phyloP scores from a whole-genome alignment of 345 rosid species.

The Sisymbrium irio region DNA sequence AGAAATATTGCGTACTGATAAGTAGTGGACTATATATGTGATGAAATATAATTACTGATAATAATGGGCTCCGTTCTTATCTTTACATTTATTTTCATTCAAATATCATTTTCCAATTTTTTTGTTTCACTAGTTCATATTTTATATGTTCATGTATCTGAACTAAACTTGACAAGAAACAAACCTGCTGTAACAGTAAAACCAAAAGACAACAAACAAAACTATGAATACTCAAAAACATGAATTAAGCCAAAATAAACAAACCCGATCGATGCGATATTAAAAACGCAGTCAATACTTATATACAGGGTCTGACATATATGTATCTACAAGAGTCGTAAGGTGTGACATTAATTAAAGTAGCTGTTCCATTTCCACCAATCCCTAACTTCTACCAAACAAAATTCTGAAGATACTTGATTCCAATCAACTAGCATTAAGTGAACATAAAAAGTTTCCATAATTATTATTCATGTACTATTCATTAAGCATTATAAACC shows the following conservation, averaged over 20 bases:
- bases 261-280: background rate
- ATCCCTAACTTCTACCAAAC: background rate
- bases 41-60: background rate
- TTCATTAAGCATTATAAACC: too few species aligned
- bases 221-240: background rate
- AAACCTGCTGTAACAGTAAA: background rate
- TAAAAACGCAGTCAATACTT: background rate
- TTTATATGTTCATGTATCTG: background rate
- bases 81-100: background rate
- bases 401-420: too few species aligned
- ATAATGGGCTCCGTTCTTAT: background rate
- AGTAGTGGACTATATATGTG: background rate
- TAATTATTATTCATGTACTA: too few species aligned
- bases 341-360: slow-evolving; percentile 11
- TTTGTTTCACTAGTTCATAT: background rate
- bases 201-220: background rate
- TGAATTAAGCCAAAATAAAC: background rate
- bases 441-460: background rate
- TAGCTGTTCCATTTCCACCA: background rate
- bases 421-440: background rate
- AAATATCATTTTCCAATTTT: too few species aligned
- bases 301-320: background rate
- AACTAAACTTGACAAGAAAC: background rate
- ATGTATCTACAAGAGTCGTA: background rate
- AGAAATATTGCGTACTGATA: background rate